Conservation (phyloP, 83 land plant species). For the Picea abies region DNA sequence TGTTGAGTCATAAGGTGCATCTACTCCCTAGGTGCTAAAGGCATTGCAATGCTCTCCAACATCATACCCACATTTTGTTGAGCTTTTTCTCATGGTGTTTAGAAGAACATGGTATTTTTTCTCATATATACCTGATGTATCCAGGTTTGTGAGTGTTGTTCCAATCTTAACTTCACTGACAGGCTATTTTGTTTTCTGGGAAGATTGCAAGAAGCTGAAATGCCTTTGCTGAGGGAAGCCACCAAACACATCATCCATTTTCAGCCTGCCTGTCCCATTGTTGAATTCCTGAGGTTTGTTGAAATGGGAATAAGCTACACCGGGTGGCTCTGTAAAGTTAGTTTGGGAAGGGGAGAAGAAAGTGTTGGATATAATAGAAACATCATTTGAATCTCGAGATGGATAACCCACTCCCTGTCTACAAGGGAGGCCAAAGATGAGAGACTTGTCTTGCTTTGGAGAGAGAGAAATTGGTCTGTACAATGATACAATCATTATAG, state of each 20-base stretch:
- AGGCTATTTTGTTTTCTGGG: background rate
- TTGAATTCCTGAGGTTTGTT: background rate
- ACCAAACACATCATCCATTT: slow-evolving; percentile 14
- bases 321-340: background rate
- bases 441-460: too few species aligned
- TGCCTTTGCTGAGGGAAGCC: background rate
- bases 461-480: too few species aligned
- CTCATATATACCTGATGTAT: background rate
- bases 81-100: background rate
- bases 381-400: too few species aligned
- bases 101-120: background rate
- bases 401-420: too few species aligned
- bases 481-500: too few species aligned
- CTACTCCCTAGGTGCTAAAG: too few species aligned
- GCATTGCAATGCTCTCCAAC: too few species aligned
- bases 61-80: background rate
- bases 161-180: background rate
- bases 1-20: too few species aligned
- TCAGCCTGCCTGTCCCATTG: background rate
- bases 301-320: background rate
- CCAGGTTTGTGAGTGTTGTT: background rate
- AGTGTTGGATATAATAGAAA: background rate
- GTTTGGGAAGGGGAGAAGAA: slow-evolving; percentile 5
- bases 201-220: background rate
- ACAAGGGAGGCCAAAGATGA: too few species aligned